A percentile compares a stretch with the other conserved stretches of the same genome.
Evolutionary conservation across 805 yeast genomes (phyloP).

Genomic region (Komagataella kurtzmanii): DNA sequence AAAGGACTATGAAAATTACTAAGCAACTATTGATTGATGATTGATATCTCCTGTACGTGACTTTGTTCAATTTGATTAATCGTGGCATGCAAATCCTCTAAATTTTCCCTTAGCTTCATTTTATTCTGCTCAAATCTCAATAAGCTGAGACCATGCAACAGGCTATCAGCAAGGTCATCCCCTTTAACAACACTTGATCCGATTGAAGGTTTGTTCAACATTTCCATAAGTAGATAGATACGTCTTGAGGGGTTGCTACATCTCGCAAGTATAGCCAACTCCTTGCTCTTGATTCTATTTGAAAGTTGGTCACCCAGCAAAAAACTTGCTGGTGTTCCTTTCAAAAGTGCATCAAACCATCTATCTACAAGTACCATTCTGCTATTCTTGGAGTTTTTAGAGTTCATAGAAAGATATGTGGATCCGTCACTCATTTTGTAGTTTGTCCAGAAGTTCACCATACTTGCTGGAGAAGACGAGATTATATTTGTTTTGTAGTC

Average conservation of each 20-base stretch:
- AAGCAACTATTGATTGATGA: neutral
- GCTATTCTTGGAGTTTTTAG: conserved; percentile 10
- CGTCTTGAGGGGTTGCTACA: conserved; percentile 9
- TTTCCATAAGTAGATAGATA: conserved; percentile 13
- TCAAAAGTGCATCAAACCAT: conserved; percentile 10
- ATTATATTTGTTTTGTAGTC: conserved; percentile 4
- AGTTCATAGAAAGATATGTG: conserved; percentile 1
- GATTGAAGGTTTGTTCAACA: conserved; percentile 9
- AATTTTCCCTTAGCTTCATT: neutral
- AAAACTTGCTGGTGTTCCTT: neutral
- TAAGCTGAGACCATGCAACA: conserved; percentile 48
- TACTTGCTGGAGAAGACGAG: conserved; percentile 13
- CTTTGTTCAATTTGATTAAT: neutral
- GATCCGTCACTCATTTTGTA: conserved; percentile 2
- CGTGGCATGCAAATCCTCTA: neutral
- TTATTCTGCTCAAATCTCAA: conserved; percentile 26
- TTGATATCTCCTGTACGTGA: neutral
- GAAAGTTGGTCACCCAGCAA: neutral
- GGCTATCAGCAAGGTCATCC: conserved; percentile 55
- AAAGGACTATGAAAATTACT: conserved; percentile 5
- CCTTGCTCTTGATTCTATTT: neutral
- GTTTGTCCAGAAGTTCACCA: conserved; percentile 18
- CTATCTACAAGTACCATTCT: conserved; percentile 13
- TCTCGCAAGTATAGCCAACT: neutral
- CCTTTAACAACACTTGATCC: conserved; percentile 20